A percentile compares a stretch with the other conserved stretches of the same genome.
Evolutionary conservation across 805 yeast genomes (phyloP).

Genomic region (Scheffersomyces stipitis): DNA sequence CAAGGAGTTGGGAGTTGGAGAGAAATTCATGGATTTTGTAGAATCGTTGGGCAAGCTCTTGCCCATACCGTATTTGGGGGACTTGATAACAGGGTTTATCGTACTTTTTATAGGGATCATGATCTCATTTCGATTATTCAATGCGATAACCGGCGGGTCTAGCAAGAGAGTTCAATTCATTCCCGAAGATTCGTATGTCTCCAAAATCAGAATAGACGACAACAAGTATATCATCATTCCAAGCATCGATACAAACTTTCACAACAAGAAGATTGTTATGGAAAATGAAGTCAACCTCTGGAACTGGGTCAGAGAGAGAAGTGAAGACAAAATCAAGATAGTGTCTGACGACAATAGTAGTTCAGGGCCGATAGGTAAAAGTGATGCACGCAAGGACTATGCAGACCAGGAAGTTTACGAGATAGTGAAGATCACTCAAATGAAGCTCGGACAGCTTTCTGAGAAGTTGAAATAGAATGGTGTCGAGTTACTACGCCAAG

Average conservation of each 20-base stretch:
- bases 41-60: constrained; percentile 23
- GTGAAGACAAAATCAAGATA: constrained; percentile 16
- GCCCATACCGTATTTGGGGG: constrained; percentile 27
- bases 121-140: constrained; percentile 3
- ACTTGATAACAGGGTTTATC: constrained; percentile 21
- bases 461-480: constrained; percentile 7
- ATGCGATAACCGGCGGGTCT: constrained; percentile 17
- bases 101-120: constrained; percentile 15
- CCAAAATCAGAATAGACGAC: constrained; percentile 30
- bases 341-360: constrained; percentile 9
- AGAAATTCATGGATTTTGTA: constrained; percentile 19
- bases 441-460: constrained; percentile 36
- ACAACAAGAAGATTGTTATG: constrained; percentile 23
- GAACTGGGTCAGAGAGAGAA: constrained; percentile 62
- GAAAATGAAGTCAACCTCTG: constrained; percentile 63
- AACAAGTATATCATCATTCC: constrained; percentile 40
- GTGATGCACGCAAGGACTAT: constrained; percentile 13
- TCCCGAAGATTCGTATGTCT: constrained; percentile 7
- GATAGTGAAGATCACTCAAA: constrained; percentile 45
- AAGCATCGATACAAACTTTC: constrained; percentile 34
- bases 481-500: no score
- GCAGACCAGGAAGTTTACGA: constrained; percentile 47
- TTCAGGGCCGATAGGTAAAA: constrained; percentile 1
- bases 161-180: constrained; percentile 9
- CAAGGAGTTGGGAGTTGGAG: constrained; percentile 6